Conservation (phyloP, 192 early-diverging fungal species). For the Coemansia javaensis region DNA sequence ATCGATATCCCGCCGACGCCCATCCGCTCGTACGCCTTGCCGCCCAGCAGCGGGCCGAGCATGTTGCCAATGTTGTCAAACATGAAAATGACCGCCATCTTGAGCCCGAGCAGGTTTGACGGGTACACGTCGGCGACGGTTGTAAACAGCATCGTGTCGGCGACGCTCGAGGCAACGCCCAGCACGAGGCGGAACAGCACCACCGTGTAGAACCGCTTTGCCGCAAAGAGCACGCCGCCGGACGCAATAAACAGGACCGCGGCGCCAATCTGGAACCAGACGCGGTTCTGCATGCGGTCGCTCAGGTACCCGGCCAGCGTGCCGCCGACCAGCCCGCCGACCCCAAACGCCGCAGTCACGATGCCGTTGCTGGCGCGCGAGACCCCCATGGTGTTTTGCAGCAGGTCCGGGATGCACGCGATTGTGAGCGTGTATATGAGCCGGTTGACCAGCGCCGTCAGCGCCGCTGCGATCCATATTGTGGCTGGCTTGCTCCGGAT, state of each 20-base stretch:
- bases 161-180: conserved; percentile 37
- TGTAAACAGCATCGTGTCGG: conserved; percentile 46
- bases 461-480: conserved; percentile 33
- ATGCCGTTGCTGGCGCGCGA: conserved; percentile 40
- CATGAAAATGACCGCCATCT: conserved; percentile 41
- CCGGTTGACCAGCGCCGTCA: conserved; percentile 38
- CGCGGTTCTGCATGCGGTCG: conserved; percentile 36
- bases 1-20: conserved; percentile 40
- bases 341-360: conserved; percentile 40
- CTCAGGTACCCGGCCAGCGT: conserved; percentile 34
- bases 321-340: conserved; percentile 36
- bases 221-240: conserved; percentile 26
- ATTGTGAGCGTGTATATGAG: conserved; percentile 46
- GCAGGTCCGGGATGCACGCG: conserved; percentile 39
- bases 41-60: conserved; percentile 41
- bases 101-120: conserved; percentile 35
- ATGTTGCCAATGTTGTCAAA: conserved; percentile 50
- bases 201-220: conserved; percentile 32
- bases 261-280: conserved; percentile 22
- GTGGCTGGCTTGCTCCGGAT: conserved; percentile 40
- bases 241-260: conserved; percentile 27
- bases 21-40: conserved; percentile 37
- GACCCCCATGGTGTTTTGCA: conserved; percentile 26
- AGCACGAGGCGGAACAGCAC: conserved; percentile 35
- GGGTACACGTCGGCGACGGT: conserved; percentile 49